Evolutionary conservation across 768 basidiomycete species (phyloP).

Genomic region (Boletellus emodensis): DNA sequence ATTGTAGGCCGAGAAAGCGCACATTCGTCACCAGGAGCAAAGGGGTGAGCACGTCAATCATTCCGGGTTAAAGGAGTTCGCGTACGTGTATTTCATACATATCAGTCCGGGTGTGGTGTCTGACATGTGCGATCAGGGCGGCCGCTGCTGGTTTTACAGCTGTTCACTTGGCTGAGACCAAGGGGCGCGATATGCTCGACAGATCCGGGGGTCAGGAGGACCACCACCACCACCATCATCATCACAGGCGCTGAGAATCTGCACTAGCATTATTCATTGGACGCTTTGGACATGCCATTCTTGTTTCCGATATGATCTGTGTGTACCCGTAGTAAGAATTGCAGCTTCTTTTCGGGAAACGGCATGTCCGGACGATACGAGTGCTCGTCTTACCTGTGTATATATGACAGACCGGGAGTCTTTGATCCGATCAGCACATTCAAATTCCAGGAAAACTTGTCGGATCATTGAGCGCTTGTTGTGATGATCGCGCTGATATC

Average conservation of each 20-base stretch:
- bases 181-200: neutral
- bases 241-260: neutral
- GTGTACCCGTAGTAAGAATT: too few relatives aligned
- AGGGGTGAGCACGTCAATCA: neutral
- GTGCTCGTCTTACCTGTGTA: too few relatives aligned
- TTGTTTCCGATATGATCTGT: too few relatives aligned
- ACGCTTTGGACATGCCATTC: too few relatives aligned
- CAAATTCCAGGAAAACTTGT: too few relatives aligned
- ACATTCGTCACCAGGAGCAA: neutral
- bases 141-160: neutral
- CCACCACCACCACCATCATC: neutral
- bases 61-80: neutral
- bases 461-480: too few relatives aligned
- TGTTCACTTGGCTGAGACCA: neutral
- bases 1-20: neutral
- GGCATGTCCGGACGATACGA: too few relatives aligned
- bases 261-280: neutral
- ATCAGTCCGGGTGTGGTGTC: neutral
- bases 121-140: neutral
- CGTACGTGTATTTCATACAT: neutral
- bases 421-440: too few relatives aligned
- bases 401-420: too few relatives aligned
- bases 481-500: too few relatives aligned
- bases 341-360: too few relatives aligned
- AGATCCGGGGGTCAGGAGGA: neutral